A percentile compares a stretch with the other conserved stretches of the same genome.
Conservation (phyloP, 139 green algal genomes). For the Coccomyxa sp. region DNA sequence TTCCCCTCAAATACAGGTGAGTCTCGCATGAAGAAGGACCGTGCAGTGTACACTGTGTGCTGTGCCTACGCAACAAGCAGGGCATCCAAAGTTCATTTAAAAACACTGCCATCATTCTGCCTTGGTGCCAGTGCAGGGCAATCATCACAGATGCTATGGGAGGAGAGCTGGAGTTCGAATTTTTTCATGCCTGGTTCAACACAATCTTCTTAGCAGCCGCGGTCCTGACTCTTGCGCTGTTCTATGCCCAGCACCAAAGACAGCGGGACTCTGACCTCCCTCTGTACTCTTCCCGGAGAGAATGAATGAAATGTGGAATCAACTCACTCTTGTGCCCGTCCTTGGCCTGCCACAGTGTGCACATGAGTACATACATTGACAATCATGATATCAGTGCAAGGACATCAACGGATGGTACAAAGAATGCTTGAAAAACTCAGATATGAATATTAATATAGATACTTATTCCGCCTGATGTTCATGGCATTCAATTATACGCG, state of each 20-base stretch:
- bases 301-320: no score
- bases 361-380: no score
- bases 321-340: no score
- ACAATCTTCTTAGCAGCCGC: constrained; percentile 56
- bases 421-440: no score
- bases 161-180: constrained; percentile 79
- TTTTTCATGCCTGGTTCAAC: constrained; percentile 75
- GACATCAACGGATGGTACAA: no score
- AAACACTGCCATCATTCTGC: background rate
- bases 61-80: background rate
- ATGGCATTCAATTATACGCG: no score
- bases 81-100: background rate
- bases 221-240: constrained; percentile 27
- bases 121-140: constrained; percentile 6
- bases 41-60: background rate
- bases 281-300: background rate
- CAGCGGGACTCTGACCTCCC: background rate
- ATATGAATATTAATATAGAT: no score
- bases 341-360: no score
- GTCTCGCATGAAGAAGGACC: background rate
- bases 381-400: no score
- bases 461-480: no score
- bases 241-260: constrained; percentile 23
- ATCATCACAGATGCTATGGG: constrained; percentile 64
- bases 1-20: constrained; percentile 61